These are phyloP conservation scores for Rutstroemia sp. DNA, from an alignment of 2,329 filamentous ascomycete genomes.

Conservation along the genomic window DNA sequence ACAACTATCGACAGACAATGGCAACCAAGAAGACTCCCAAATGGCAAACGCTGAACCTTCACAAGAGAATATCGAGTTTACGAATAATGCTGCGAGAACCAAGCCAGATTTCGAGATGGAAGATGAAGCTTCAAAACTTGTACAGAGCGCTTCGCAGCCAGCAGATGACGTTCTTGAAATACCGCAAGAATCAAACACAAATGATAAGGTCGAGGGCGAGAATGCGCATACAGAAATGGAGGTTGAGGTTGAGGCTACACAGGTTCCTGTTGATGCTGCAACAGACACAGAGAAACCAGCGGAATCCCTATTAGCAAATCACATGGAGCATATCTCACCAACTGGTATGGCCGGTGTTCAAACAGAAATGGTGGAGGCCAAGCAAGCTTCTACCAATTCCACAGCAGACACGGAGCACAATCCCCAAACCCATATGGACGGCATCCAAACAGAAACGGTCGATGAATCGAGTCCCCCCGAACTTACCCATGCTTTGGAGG, in stretches of 20 bases:
- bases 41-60: slow-evolving; percentile 3
- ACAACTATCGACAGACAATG: background rate
- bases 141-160: background rate
- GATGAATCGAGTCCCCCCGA: slow-evolving; percentile 11
- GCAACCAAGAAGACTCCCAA: background rate
- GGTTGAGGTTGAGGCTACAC: background rate
- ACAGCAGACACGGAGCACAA: background rate
- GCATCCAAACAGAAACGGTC: background rate
- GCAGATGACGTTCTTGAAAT: background rate
- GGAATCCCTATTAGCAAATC: too few species aligned
- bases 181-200: background rate
- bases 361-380: too few species aligned
- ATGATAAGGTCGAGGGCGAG: background rate
- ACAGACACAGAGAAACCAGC: background rate
- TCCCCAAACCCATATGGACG: background rate
- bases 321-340: too few species aligned
- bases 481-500: slow-evolving; percentile 25
- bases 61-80: background rate
- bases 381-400: too few species aligned
- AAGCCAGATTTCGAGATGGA: background rate
- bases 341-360: too few species aligned
- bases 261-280: background rate
- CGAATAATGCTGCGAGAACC: too few species aligned
- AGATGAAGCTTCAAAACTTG: background rate
- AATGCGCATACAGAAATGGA: background rate